A percentile compares a stretch with the other conserved stretches of the same genome.
phyloP scores from a whole-genome alignment of 192 early-diverging fungal genomes.

The Tieghemiomyces parasiticus region DNA sequence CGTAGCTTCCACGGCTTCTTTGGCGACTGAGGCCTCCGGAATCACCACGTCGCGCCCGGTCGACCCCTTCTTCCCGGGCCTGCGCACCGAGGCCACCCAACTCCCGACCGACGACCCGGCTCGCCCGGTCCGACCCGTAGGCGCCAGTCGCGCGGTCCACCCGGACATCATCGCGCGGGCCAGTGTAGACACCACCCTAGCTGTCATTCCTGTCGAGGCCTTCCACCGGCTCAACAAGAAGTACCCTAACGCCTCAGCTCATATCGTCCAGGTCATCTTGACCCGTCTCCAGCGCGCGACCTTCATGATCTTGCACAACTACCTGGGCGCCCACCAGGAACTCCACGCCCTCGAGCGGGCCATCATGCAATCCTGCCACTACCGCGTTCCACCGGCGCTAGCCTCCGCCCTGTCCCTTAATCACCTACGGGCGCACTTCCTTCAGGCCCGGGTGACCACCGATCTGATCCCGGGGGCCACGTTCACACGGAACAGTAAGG shows the following conservation, averaged over 20 bases:
- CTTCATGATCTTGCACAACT: slow-evolving; percentile 74
- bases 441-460: slow-evolving; percentile 14
- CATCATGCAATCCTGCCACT: slow-evolving; percentile 57
- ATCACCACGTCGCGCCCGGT: too few species aligned
- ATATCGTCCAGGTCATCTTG: slow-evolving; percentile 91
- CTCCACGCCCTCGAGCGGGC: slow-evolving; percentile 71
- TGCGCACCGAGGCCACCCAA: background rate
- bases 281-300: slow-evolving; percentile 93
- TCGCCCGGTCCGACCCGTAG: slow-evolving; percentile 6
- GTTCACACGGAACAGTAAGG: slow-evolving; percentile 5
- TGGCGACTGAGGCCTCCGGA: too few species aligned
- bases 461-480: slow-evolving; percentile 12
- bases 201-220: slow-evolving; percentile 87
- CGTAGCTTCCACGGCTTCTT: too few species aligned
- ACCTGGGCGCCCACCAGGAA: slow-evolving; percentile 74
- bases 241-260: slow-evolving; percentile 83
- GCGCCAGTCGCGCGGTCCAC: slow-evolving; percentile 24
- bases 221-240: slow-evolving; percentile 80
- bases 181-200: slow-evolving; percentile 74
- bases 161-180: slow-evolving; percentile 76
- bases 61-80: background rate
- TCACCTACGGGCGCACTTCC: slow-evolving; percentile 16
- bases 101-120: slow-evolving; percentile 13
- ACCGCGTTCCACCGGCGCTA: slow-evolving; percentile 25
- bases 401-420: background rate